Evolutionary conservation across 2,329 filamentous ascomycete species (phyloP), one percentile per base, ranked within the genome.

Genomic region (Leptosphaerulina australis): DNA sequence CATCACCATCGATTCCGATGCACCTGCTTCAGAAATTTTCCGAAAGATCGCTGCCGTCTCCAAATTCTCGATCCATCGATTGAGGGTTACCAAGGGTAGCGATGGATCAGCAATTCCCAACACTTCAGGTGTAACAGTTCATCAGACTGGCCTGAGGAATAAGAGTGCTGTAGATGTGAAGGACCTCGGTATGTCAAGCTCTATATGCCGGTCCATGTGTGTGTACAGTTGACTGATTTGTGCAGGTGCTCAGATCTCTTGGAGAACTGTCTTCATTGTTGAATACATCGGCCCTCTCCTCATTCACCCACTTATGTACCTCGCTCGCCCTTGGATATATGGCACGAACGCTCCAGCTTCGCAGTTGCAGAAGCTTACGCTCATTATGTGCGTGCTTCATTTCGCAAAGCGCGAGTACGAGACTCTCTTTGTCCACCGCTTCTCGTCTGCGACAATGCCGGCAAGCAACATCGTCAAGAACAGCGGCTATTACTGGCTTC

Each of bases 341-440:
- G 79, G 79, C 57, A 79, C 65, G 67, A 77, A 69, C 67, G 80
- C 64, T 30, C 73, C 76, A 31, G 78, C 79, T 66, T 94, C 81
- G 77, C 82, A 69, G 70, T 77, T 79, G 2, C 94, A 99, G 75
- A 83, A 82, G 63, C 79, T 96, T 41, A 82, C 87, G 40, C 88
- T 91, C 70, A 76, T 77, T 53, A 83, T 96, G 71, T 84, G 96
- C 65, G 77, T 86, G 48, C 74, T 88, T 10, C 94, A 99, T 80
- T 99, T 97, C 75, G 60, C 90, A 71, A 99, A 99, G 83, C 91
- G 94, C 69, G 94, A 99, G 79, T 81, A 90, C 59, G 94, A 99
- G 79, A 97, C 94, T 0, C 70, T 96, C 55, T 96, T 94, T 71
- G 83, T 99, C 55, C 94, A 99, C 81, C 91, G 90, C 71, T 99